Evolutionary conservation across 2,329 filamentous ascomycete species (phyloP).

Genomic region (Talaromyces rugulosus): DNA sequence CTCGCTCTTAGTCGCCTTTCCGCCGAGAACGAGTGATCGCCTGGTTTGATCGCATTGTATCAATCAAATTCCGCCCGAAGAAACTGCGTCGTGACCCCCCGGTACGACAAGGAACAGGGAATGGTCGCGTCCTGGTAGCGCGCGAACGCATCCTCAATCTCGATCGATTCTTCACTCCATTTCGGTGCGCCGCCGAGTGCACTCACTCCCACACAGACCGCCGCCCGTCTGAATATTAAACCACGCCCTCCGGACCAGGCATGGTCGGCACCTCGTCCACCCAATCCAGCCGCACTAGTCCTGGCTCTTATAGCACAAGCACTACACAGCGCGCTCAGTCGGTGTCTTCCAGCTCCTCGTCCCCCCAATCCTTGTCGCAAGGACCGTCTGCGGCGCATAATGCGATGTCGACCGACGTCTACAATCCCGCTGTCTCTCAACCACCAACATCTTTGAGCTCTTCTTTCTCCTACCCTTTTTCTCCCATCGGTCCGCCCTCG

Average conservation of each 20-base stretch:
- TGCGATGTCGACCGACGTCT: slow-evolving; percentile 43
- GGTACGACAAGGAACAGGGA: not conserved
- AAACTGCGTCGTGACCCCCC: not conserved
- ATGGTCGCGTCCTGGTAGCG: slow-evolving; percentile 1
- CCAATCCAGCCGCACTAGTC: slow-evolving; percentile 39
- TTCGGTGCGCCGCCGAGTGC: not conserved
- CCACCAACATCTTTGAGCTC: slow-evolving; percentile 29
- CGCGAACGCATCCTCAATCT: not conserved
- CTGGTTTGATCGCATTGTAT: not conserved
- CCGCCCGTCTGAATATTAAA: not conserved
- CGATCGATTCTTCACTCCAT: not conserved
- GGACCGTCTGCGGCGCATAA: slow-evolving; percentile 36
- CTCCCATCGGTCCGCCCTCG: slow-evolving; percentile 34
- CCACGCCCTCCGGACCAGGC: slow-evolving; percentile 22
- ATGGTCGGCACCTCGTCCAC: slow-evolving; percentile 40
- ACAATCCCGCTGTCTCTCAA: slow-evolving; percentile 35
- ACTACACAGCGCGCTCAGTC: slow-evolving; percentile 37
- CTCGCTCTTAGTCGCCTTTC: not conserved
- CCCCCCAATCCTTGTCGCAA: slow-evolving; percentile 32
- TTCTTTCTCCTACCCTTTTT: slow-evolving; percentile 35
- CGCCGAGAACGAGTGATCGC: not conserved
- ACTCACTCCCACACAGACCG: not conserved
- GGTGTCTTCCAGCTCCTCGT: slow-evolving; percentile 37
- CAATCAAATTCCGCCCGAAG: not conserved
- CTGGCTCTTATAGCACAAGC: slow-evolving; percentile 36